These are phyloP conservation scores for Tylopilus cervinicoccineus DNA, from an alignment of 768 basidiomycete genomes.

Conservation along the genomic window DNA sequence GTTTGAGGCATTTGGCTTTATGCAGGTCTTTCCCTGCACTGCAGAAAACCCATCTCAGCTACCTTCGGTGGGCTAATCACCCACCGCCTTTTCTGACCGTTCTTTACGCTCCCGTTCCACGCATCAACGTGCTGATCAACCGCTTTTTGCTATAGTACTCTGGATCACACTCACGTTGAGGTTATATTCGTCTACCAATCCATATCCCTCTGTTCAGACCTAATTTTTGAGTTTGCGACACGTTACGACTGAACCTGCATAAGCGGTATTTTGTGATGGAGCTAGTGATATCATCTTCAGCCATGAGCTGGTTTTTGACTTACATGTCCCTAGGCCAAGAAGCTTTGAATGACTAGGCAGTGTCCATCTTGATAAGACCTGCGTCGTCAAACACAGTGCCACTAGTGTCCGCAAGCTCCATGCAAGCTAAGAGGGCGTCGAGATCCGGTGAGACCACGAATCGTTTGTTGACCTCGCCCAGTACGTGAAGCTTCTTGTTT, in stretches of 20 bases:
- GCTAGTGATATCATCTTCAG: not conserved
- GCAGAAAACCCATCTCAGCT: slow-evolving; percentile 88
- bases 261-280: not conserved
- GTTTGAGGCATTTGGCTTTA: slow-evolving; percentile 97
- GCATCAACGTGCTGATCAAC: slow-evolving; percentile 12
- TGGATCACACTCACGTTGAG: not conserved
- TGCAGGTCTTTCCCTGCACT: slow-evolving; percentile 59
- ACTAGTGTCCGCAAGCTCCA: slow-evolving; percentile 50
- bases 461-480: slow-evolving; percentile 85
- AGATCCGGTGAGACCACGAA: slow-evolving; percentile 85
- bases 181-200: slow-evolving; percentile 1
- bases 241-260: not conserved
- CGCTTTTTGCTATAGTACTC: slow-evolving; percentile 27
- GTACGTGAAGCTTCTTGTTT: slow-evolving; percentile 57
- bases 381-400: slow-evolving; percentile 38
- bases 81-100: slow-evolving; percentile 46
- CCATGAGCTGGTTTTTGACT: not conserved
- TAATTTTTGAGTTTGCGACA: not conserved
- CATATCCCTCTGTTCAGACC: not conserved
- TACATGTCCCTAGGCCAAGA: not conserved
- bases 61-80: slow-evolving; percentile 63
- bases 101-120: not conserved
- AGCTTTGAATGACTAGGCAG: not conserved
- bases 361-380: slow-evolving; percentile 54
- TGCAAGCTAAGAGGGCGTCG: slow-evolving; percentile 62